These are phyloP conservation scores for Cyphellophora attinorum DNA, from an alignment of 2,329 filamentous ascomycete genomes.

Conservation along the genomic window DNA sequence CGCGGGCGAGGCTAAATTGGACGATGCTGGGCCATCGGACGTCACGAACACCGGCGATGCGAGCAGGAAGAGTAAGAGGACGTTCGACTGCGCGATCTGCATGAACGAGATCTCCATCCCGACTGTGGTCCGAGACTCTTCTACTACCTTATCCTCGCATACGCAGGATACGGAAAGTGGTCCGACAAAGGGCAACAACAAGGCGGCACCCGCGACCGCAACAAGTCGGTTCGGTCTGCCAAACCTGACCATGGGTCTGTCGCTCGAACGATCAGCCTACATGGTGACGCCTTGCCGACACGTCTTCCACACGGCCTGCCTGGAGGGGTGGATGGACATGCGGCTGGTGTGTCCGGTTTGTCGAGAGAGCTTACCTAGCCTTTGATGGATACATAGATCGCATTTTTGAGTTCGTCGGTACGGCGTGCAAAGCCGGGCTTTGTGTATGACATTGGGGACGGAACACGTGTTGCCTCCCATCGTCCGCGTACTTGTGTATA, in stretches of 20 bases:
- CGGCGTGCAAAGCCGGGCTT: no score
- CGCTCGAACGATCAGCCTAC: conserved; percentile 72
- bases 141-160: no score
- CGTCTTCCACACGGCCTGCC: conserved; percentile 83
- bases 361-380: conserved; percentile 74
- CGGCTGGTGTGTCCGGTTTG: conserved; percentile 91
- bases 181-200: conserved; percentile 29
- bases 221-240: no score
- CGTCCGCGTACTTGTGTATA: no score
- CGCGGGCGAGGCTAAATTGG: conserved; percentile 26
- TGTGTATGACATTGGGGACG: no score
- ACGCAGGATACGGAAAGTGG: conserved; percentile 35
- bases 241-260: conserved; percentile 31
- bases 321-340: conserved; percentile 95
- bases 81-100: conserved; percentile 91
- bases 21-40: conserved; percentile 36
- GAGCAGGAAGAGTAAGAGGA: no score
- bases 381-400: no score
- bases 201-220: no score
- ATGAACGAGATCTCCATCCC: conserved; percentile 86
- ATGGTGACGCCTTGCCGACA: conserved; percentile 98
- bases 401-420: no score
- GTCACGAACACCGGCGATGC: no score
- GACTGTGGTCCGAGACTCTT: no score
- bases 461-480: no score